A percentile compares a stretch with the other conserved stretches of the same genome.
phyloP scores from a whole-genome alignment of 306 rosid genomes.

The Rubus parviflorus region DNA sequence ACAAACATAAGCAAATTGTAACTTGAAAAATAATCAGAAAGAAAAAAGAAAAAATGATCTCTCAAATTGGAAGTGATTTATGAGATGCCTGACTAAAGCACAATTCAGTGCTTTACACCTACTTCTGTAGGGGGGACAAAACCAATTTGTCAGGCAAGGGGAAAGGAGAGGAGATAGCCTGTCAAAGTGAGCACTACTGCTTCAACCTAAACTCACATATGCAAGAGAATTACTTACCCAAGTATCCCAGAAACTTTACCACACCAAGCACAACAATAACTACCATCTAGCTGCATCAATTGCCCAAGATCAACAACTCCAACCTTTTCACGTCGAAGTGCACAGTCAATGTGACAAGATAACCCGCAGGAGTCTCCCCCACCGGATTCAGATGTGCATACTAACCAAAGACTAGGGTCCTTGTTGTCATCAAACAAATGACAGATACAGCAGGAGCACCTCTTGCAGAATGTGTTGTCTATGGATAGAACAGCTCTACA shows the following conservation, averaged over 20 bases:
- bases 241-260: slow-evolving; percentile 98
- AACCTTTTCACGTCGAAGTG: slow-evolving; percentile 82
- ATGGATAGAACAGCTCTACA: slow-evolving; percentile 90
- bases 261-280: slow-evolving; percentile 97
- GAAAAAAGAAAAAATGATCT: not conserved
- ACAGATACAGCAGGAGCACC: slow-evolving; percentile 99
- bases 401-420: slow-evolving; percentile 99
- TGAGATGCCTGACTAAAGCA: slow-evolving; percentile 9
- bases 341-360: slow-evolving; percentile 98
- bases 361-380: slow-evolving; percentile 84
- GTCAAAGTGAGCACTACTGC: not conserved
- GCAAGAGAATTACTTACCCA: slow-evolving; percentile 63
- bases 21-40: not conserved
- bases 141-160: not conserved
- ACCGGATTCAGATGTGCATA: slow-evolving; percentile 77
- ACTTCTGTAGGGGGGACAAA: no score
- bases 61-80: not conserved
- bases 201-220: slow-evolving; percentile 4
- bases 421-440: slow-evolving; percentile 96
- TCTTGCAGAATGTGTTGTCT: slow-evolving; percentile 91
- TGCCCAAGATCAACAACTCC: slow-evolving; percentile 99
- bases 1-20: not conserved
- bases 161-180: not conserved
- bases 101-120: not conserved
- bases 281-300: slow-evolving; percentile 96